Evolutionary conservation across 164 flowering plant genomes (phyloP).

Genomic region (Vitis cinerea): DNA sequence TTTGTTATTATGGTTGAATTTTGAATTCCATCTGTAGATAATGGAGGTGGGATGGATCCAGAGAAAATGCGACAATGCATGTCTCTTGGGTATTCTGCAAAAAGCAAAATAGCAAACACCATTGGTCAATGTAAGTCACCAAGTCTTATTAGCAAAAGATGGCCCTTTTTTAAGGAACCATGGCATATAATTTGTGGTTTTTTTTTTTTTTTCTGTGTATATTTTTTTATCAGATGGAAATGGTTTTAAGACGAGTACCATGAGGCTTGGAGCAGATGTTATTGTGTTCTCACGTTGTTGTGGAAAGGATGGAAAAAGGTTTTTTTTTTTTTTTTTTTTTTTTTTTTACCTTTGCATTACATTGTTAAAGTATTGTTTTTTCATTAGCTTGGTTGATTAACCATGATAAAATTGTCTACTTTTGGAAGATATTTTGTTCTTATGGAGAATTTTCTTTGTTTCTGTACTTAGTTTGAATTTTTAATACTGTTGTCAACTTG

Average conservation of each 20-base stretch:
- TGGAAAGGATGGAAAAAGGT: constrained; percentile 78
- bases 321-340: not conserved
- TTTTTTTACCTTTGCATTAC: not conserved
- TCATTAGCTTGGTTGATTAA: too few species aligned
- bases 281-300: constrained; percentile 83
- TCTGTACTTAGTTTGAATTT: too few species aligned
- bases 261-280: constrained; percentile 99
- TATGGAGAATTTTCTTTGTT: too few species aligned
- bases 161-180: too few species aligned
- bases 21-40: constrained; percentile 34
- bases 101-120: constrained; percentile 84
- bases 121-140: constrained; percentile 84
- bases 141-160: not conserved
- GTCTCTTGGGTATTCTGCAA: constrained; percentile 92
- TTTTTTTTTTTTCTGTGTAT: not conserved
- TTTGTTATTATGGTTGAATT: constrained; percentile 2
- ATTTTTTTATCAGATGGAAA: constrained; percentile 70
- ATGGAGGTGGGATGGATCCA: constrained; percentile 97
- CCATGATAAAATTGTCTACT: too few species aligned
- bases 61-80: constrained; percentile 93
- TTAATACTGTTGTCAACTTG: too few species aligned
- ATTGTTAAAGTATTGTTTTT: too few species aligned
- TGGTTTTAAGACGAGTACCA: constrained; percentile 97
- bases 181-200: not conserved
- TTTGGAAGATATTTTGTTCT: too few species aligned